These are phyloP conservation scores for Aspergillus texensis DNA, from an alignment of 2,329 filamentous ascomycete genomes.

Conservation along the genomic window DNA sequence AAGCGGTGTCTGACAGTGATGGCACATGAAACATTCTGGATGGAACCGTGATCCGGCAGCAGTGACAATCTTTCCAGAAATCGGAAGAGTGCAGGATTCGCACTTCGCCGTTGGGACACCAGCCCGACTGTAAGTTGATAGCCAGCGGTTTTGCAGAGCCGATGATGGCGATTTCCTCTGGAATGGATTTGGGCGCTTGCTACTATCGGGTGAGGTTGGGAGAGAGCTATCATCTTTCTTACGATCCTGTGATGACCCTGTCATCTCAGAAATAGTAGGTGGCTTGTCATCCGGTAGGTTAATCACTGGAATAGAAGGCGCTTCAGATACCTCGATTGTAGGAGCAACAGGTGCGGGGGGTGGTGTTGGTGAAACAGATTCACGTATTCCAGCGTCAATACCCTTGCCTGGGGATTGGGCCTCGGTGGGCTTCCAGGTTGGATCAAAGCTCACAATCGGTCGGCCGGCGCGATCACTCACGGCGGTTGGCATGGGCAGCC, in stretches of 20 bases:
- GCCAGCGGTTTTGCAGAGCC: constrained; percentile 40
- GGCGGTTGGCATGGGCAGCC: constrained; percentile 82
- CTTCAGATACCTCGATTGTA: constrained; percentile 40
- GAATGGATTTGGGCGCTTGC: constrained; percentile 27
- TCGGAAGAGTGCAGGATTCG: constrained; percentile 79
- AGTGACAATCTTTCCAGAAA: constrained; percentile 87
- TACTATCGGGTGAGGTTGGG: constrained; percentile 20
- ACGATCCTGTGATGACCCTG: constrained; percentile 17
- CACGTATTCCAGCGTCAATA: constrained; percentile 14
- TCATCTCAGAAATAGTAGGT: constrained; percentile 42
- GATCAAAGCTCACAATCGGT: constrained; percentile 96
- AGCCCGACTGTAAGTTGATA: constrained; percentile 49
- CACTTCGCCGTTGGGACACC: constrained; percentile 70
- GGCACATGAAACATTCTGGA: constrained; percentile 88
- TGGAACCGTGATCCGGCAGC: constrained; percentile 85
- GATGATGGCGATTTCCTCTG: constrained; percentile 37
- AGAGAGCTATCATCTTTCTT: constrained; percentile 19
- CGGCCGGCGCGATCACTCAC: constrained; percentile 89
- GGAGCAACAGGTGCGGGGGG: constrained; percentile 51
- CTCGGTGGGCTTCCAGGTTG: constrained; percentile 70
- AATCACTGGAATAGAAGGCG: constrained; percentile 49
- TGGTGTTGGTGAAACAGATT: constrained; percentile 34
- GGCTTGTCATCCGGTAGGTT: constrained; percentile 52
- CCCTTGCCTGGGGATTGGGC: constrained; percentile 30
- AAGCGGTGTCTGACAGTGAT: constrained; percentile 81